phyloP scores from a whole-genome alignment of 176 grass and related monocot genomes.

The Oryza nivara region DNA sequence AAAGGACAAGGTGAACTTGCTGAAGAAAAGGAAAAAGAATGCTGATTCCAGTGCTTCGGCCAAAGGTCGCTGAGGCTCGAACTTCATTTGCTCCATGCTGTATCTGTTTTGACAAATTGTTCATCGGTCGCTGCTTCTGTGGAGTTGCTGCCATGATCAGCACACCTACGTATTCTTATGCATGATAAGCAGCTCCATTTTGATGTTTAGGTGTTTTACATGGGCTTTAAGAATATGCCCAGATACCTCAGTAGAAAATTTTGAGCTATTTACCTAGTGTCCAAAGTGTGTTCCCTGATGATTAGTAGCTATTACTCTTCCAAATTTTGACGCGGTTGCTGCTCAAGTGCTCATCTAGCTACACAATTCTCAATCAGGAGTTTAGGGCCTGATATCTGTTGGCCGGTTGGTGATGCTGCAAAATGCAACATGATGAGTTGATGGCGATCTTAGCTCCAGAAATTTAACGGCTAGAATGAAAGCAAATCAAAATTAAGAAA shows the following conservation, averaged over 20 bases:
- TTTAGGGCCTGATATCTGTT: background rate
- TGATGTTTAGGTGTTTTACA: conserved; percentile 8
- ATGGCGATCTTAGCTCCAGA: too few relatives aligned
- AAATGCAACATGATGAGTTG: too few relatives aligned
- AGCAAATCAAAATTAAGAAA: too few relatives aligned
- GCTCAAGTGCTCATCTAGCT: background rate
- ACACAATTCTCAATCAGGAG: background rate
- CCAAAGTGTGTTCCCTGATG: too few relatives aligned
- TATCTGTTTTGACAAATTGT: background rate
- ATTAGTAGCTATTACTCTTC: background rate
- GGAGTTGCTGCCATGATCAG: background rate
- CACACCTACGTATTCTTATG: background rate
- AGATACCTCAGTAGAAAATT: background rate
- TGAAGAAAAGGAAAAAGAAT: conserved; percentile 79
- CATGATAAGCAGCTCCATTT: background rate
- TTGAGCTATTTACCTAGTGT: background rate
- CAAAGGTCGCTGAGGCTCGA: conserved; percentile 31
- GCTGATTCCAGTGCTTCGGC: conserved; percentile 44
- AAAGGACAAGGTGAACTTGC: conserved; percentile 48
- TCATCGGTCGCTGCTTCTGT: background rate
- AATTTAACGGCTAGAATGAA: too few relatives aligned
- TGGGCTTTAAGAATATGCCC: background rate
- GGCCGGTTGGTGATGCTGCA: background rate
- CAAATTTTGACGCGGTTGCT: background rate
- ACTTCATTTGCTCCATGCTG: background rate